Evolutionary conservation across 2,329 filamentous ascomycete genomes (phyloP), one percentile per base, ranked within the genome.

Genomic region (Diaporthe amygdali): DNA sequence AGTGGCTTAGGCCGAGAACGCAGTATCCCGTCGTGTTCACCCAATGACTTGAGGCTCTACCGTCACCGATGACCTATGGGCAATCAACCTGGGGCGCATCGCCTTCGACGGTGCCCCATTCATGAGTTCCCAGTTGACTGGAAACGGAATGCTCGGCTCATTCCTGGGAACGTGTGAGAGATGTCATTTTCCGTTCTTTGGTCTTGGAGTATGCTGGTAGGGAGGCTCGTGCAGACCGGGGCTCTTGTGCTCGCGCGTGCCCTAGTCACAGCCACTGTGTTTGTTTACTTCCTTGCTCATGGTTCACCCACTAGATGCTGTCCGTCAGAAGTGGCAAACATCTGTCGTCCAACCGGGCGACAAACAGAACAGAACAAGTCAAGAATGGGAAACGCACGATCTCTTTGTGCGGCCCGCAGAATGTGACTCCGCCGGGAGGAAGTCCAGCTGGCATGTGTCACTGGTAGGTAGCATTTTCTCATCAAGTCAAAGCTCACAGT

Each of bases 381-480:
- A 17, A 63, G 27, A 47, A 47, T 41, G 41, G 5, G 41, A 63
- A 47, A 63, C 59, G 30, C 59, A 63, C 20, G 34, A 25, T 41
- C 41, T 22, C 41, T 32, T 20, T 22, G 22, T 46, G 39, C 27
- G 39, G 56, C 56, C 27, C 22, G 39, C 37, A 63, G 27, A 63
- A 32, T 63, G 56, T 46, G 41, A 46, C 59, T 63, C 56, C 41
- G 27, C 56, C 41, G 27, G 59, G 59, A 32, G 20, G 59, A 34
- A 47, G 41, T 47, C 41, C 41, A 63, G 59, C 59, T 63, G 59
- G 41, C 59, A 47, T 63, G 59, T 63, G 59, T 63, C 59, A 63
- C 59, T 63, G 59, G 41, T 47, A 25, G 41, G 59, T 25, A 47
- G 59, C 59, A 41, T 47, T 25, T 32, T 34, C 27, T 47, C 41